These are phyloP conservation scores for Eucalyptus regnans DNA, from an alignment of 345 rosid genomes.

Conservation along the genomic window DNA sequence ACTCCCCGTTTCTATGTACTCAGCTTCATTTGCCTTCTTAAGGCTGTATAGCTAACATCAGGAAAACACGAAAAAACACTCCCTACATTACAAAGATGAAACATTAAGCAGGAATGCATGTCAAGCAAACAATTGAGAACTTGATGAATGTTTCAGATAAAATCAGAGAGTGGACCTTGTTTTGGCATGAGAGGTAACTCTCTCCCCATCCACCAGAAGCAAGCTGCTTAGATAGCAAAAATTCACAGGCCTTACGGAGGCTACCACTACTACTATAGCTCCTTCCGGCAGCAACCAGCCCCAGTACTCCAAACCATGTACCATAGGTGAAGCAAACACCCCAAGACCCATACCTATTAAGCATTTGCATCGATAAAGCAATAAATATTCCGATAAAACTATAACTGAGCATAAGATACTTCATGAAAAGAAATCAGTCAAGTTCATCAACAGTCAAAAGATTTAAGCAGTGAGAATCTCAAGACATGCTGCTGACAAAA, in stretches of 20 bases:
- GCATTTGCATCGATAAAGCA: neutral
- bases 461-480: neutral
- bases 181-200: conserved; percentile 91
- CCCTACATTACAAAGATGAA: neutral
- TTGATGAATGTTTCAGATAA: neutral
- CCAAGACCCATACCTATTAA: conserved; percentile 91
- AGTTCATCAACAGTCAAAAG: neutral
- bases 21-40: neutral
- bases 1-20: neutral
- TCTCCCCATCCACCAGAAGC: conserved; percentile 97
- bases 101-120: neutral
- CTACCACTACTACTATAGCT: conserved; percentile 37
- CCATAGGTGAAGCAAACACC: conserved; percentile 85
- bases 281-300: conserved; percentile 74
- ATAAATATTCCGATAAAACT: neutral
- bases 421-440: neutral
- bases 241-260: conserved; percentile 72
- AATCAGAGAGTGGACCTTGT: conserved; percentile 33
- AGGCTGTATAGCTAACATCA: neutral
- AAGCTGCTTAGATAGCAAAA: conserved; percentile 76
- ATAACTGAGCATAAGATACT: neutral
- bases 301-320: conserved; percentile 76
- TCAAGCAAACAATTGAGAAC: neutral
- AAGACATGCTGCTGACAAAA: neutral
- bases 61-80: neutral